phyloP scores from a whole-genome alignment of 164 flowering plant species.

The Dillenia suffruticosa region DNA sequence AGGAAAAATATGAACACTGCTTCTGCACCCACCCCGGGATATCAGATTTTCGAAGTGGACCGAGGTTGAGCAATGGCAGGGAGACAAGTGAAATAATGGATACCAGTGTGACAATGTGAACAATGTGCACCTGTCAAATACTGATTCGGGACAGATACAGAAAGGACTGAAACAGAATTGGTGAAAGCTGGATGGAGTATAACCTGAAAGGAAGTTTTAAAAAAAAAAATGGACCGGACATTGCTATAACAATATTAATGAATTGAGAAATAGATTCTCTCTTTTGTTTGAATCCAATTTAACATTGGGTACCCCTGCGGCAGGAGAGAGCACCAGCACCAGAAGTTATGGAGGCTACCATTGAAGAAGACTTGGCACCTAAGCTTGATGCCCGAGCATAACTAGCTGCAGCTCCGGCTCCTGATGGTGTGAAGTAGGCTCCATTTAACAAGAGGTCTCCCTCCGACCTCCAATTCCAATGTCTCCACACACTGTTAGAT shows the following conservation, averaged over 20 bases:
- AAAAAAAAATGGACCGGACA: too few species aligned
- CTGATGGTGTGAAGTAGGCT: constrained; percentile 58
- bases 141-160: too few species aligned
- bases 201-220: too few species aligned
- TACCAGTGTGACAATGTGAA: not conserved
- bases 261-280: not conserved
- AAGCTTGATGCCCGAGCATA: constrained; percentile 68
- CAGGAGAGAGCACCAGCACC: constrained; percentile 48
- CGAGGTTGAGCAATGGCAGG: constrained; percentile 27
- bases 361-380: constrained; percentile 57
- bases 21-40: constrained; percentile 15
- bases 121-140: constrained; percentile 22
- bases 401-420: constrained; percentile 49
- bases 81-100: constrained; percentile 4
- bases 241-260: too few species aligned
- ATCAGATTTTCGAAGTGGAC: constrained; percentile 9
- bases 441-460: constrained; percentile 66
- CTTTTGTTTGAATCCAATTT: not conserved
- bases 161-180: too few species aligned
- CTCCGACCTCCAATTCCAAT: constrained; percentile 68
- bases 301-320: constrained; percentile 37
- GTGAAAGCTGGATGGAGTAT: too few species aligned
- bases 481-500: constrained; percentile 23
- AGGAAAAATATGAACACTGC: constrained; percentile 23
- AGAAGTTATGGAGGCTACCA: constrained; percentile 43